Evolutionary conservation across 2,329 filamentous ascomycete genomes (phyloP), one percentile per base, ranked within the genome.

Genomic region (Exophiala sp.): DNA sequence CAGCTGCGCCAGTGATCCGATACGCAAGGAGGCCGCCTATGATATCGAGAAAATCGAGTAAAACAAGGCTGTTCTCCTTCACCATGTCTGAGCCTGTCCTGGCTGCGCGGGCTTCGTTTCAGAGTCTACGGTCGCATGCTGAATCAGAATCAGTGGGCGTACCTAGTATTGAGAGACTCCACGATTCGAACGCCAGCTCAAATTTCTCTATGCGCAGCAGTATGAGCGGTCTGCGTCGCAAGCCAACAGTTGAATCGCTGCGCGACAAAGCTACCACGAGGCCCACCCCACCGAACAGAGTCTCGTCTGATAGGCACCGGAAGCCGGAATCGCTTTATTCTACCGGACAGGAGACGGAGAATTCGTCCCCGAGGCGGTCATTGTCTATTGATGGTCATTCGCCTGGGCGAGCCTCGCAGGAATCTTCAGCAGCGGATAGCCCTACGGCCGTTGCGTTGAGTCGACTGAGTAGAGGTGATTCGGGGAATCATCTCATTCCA

Each of bases 401-500:
- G 4, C 24, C 46, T 12, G 39, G 36, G 8, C 36, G 40, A 16
- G 16, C 21, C 7, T 52, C 50, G 12, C 24, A 45, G 12, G 55
- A 54, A 8, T 44, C 47, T 16, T 40, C 35, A 21, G 40, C 7
- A 2, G 36, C 16, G 11, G 59, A 62, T 8, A 50, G 48, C 45
- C 47, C 55, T 3, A 46, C 57, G 5, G 41, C 47, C 3, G 38
- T 40, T 11, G 45, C 57, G 16, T 34, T 62, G 18, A 58, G 39
- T 29, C 59, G 57, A 16, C 43, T 62, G 14, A 60, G 56, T 40
- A 49, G 57, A 36, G 49, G 52, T 33, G 57, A 62, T 38, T 43
- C 60, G 24, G 57, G 53, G 9, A 58, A 50, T 36, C 57, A 59
- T 40, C 47, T 45, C 65, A 79, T 57, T 82, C 79, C 65, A 80